Percentiles rank a stretch among this genome's conserved stretches.
These are phyloP conservation scores for Juglanconis sp. DNA, from an alignment of 2,329 filamentous ascomycete species.

Conservation along the genomic window DNA sequence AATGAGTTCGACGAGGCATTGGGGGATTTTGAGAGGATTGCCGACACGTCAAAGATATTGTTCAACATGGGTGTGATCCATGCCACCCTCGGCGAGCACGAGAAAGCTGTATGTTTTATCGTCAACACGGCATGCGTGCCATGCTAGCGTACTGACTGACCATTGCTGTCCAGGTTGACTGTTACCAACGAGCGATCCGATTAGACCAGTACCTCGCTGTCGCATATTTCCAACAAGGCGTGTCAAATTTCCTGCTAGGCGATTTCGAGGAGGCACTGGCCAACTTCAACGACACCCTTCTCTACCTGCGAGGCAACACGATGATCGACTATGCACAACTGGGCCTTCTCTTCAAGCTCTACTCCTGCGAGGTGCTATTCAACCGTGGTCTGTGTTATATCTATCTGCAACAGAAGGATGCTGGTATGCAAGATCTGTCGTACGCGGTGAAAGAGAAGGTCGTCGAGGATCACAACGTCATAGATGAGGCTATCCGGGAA, in stretches of 20 bases:
- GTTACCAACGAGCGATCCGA: slow-evolving; percentile 85
- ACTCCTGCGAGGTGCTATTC: slow-evolving; percentile 96
- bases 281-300: slow-evolving; percentile 96
- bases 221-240: slow-evolving; percentile 96
- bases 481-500: slow-evolving; percentile 93
- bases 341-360: slow-evolving; percentile 91
- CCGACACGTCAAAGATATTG: slow-evolving; percentile 95
- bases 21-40: slow-evolving; percentile 77
- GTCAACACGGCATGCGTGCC: not conserved
- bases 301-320: slow-evolving; percentile 92
- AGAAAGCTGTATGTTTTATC: slow-evolving; percentile 73
- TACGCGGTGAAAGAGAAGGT: slow-evolving; percentile 95
- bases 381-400: slow-evolving; percentile 97
- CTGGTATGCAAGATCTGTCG: slow-evolving; percentile 84
- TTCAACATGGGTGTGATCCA: slow-evolving; percentile 99
- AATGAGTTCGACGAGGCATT: slow-evolving; percentile 94
- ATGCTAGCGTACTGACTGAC: slow-evolving; percentile 15
- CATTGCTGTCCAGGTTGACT: slow-evolving; percentile 67
- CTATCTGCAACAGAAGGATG: slow-evolving; percentile 87
- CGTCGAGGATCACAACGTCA: slow-evolving; percentile 93
- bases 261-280: slow-evolving; percentile 96
- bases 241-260: slow-evolving; percentile 94
- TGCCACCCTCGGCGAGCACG: slow-evolving; percentile 92
- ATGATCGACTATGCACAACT: slow-evolving; percentile 98
- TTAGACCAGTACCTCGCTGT: slow-evolving; percentile 95